Base-by-base conservation (phyloP, 345 rosid genomes). In the Salix suchowensis region DNA sequence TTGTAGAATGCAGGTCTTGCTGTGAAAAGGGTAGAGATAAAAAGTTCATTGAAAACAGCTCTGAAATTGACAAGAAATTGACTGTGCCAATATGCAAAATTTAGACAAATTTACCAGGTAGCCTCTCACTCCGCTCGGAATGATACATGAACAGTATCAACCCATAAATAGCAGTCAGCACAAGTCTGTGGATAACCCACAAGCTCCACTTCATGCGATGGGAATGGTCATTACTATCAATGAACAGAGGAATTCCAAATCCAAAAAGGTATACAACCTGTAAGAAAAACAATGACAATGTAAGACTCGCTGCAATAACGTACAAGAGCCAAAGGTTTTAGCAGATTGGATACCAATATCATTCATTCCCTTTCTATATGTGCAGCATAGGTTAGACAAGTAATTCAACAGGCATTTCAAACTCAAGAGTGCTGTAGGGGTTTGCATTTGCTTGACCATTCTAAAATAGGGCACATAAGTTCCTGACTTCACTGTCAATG, bases 1-100 rank as follows among this genome's bases (percentile, higher is more conserved):
- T 86, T 91, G 91, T 91, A 89, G 82, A 91, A 94, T 40, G 94
- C 92, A 69, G 98, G 97, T 80, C 97, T 86, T 73, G 97, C 98
- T 94, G 90, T 80, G 68, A n/a, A 66, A 74, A 74, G 24, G 8
- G 10, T 24, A 30, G 30, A 68, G 32, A 62, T 21, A 58, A 11
- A 21, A 66, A 1, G 9, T 65, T n/a, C 39, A 26, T 11, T 65
- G 3, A 28, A 21, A n/a, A 44, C 14, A 30, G 44, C 28, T 48
- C 23, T 7, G 36, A 48, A 68, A 30, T 55, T n/a, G 3, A 54
- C 16, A 7, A 18, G 21, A 67, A 26, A 75, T 12, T 34, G 62
- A 64, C 16, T 18, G 23, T 61, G 74, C 37, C 37, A 30, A 39
- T 7, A 32, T 42, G 36, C 16, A 10, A 48, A 39, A 39, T 75